A percentile compares a stretch with the other conserved stretches of the same genome.
phyloP scores from a whole-genome alignment of 495 filamentous ascomycete genomes.

The Letharia lupina region DNA sequence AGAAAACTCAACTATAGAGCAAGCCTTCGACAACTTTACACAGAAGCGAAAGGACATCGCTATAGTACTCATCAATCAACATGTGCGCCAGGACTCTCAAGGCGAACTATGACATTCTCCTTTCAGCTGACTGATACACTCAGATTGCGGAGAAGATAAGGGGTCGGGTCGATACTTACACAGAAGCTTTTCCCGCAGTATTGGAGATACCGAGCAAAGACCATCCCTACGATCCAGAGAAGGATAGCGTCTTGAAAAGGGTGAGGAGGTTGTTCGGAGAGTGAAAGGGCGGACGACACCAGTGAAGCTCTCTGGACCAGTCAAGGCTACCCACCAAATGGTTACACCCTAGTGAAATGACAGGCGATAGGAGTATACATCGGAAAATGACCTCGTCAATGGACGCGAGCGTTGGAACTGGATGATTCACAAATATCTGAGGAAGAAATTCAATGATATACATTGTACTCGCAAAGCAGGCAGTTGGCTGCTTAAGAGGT shows the following conservation, averaged over 20 bases:
- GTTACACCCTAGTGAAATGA: not conserved
- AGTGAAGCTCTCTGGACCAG: not conserved
- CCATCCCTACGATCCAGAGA: constrained; percentile 97
- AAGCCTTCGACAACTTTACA: constrained; percentile 83
- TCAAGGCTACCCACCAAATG: not conserved
- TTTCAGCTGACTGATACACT: not conserved
- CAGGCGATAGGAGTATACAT: not conserved
- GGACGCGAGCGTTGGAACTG: not conserved
- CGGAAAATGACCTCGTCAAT: not conserved
- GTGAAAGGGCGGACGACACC: constrained; percentile 35
- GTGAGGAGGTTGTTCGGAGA: constrained; percentile 90
- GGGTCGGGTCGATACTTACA: constrained; percentile 50
- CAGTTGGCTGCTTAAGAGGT: not conserved
- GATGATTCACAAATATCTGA: not conserved
- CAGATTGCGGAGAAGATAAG: constrained; percentile 92
- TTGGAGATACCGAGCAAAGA: constrained; percentile 99
- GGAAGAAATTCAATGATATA: not conserved
- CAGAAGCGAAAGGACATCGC: constrained; percentile 89
- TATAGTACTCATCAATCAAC: constrained; percentile 94
- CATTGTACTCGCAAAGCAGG: not conserved
- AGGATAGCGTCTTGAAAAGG: constrained; percentile 91
- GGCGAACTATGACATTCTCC: not conserved
- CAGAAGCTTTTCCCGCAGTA: constrained; percentile 48
- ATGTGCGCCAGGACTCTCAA: constrained; percentile 48
- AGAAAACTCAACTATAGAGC: constrained; percentile 77